phyloP scores from a whole-genome alignment of 352 stramenopile genomes.

The Globisporangium polare region DNA sequence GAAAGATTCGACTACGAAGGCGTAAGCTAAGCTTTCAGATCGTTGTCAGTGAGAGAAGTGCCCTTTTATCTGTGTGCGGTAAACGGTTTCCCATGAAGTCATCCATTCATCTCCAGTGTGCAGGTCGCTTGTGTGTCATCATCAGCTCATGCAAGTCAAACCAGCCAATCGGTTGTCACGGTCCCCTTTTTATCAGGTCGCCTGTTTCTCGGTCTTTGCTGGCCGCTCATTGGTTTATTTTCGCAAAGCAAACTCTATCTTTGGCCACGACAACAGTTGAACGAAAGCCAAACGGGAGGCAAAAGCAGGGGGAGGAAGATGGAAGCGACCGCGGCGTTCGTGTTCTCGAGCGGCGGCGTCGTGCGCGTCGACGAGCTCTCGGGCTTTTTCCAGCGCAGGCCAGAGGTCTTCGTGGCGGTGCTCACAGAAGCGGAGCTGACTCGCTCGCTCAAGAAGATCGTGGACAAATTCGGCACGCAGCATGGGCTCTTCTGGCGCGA shows the following conservation, averaged over 20 bases:
- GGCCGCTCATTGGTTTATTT: too few relatives aligned
- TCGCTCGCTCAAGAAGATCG: constrained; percentile 10
- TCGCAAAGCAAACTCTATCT: too few relatives aligned
- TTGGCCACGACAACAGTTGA: neutral
- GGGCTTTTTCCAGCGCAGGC: constrained; percentile 17
- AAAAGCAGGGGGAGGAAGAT: neutral
- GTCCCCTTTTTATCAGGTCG: too few relatives aligned
- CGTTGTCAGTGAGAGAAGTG: neutral
- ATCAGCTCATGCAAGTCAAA: too few relatives aligned
- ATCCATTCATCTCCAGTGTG: too few relatives aligned
- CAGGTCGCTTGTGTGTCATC: too few relatives aligned
- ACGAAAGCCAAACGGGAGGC: neutral
- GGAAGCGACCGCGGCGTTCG: constrained; percentile 11
- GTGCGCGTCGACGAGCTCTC: constrained; percentile 8
- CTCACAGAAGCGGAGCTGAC: neutral
- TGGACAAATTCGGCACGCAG: neutral
- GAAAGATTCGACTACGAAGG: constrained; percentile 15
- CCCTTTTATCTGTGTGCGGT: neutral
- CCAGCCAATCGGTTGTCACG: too few relatives aligned
- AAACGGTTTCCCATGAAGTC: too few relatives aligned
- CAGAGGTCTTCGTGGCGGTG: constrained; percentile 2
- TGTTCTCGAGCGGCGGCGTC: constrained; percentile 16
- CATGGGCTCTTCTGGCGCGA: constrained; percentile 13
- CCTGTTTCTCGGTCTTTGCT: too few relatives aligned
- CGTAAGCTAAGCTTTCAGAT: neutral